These are phyloP conservation scores for Neofusicoccum ribis DNA, from an alignment of 2,329 filamentous ascomycete species.

Conservation along the genomic window DNA sequence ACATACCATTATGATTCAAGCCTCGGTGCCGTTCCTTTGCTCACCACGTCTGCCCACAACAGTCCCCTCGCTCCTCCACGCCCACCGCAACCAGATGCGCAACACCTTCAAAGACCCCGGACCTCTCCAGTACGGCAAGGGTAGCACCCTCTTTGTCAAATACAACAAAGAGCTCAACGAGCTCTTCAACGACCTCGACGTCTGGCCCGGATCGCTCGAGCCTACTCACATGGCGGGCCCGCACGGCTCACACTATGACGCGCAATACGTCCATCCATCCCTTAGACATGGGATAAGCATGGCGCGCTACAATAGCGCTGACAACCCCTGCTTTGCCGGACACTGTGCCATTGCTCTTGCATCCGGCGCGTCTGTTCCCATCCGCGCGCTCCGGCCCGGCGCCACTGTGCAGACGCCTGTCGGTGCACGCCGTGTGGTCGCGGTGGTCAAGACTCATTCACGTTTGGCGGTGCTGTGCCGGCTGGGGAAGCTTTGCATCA, in stretches of 20 bases:
- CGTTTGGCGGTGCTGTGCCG: constrained; percentile 44
- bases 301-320: constrained; percentile 46
- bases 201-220: too few relatives aligned
- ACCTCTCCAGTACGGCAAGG: constrained; percentile 54
- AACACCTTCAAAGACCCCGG: constrained; percentile 65
- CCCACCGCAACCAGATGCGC: constrained; percentile 59
- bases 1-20: too few relatives aligned
- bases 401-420: constrained; percentile 47
- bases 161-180: constrained; percentile 53
- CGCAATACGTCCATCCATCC: not conserved
- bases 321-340: constrained; percentile 56
- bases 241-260: not conserved
- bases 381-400: constrained; percentile 49
- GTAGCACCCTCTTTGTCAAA: constrained; percentile 53
- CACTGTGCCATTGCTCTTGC: constrained; percentile 50
- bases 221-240: too few relatives aligned
- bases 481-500: constrained; percentile 53
- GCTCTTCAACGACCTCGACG: constrained; percentile 38
- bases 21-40: too few relatives aligned
- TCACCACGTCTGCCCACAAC: too few relatives aligned
- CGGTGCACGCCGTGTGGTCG: constrained; percentile 51
- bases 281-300: constrained; percentile 31
- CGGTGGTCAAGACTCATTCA: constrained; percentile 54
- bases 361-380: constrained; percentile 40
- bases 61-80: constrained; percentile 56